phyloP scores from a whole-genome alignment of 23 red algal genomes.

The Chondrus crispus region DNA sequence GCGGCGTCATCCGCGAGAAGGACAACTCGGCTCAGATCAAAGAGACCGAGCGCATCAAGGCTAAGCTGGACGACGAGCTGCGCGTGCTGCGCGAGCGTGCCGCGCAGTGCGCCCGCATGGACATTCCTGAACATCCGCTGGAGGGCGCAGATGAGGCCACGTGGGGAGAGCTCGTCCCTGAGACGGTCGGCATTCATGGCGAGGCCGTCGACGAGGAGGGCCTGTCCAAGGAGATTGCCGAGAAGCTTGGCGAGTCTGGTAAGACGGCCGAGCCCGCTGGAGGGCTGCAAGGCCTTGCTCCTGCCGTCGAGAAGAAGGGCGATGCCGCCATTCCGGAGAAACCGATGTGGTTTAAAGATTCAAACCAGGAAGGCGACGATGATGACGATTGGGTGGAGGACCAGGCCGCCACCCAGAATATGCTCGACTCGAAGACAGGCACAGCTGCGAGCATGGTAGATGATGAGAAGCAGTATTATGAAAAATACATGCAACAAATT shows the following conservation, averaged over 20 bases:
- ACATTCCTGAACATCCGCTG: slow-evolving; percentile 55
- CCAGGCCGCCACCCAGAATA: not conserved
- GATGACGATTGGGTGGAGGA: slow-evolving; percentile 44
- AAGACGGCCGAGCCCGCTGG: not conserved
- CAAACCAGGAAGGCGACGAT: not conserved
- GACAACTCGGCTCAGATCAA: slow-evolving; percentile 36
- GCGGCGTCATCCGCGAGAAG: slow-evolving; percentile 29
- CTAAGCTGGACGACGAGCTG: slow-evolving; percentile 41
- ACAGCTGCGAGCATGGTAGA: slow-evolving; percentile 39
- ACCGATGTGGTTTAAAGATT: slow-evolving; percentile 61
- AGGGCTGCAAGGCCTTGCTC: not conserved
- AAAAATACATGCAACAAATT: slow-evolving; percentile 23
- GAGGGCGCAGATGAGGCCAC: slow-evolving; percentile 57
- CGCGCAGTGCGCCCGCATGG: slow-evolving; percentile 7
- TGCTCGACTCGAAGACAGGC: slow-evolving; percentile 30
- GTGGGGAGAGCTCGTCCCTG: slow-evolving; percentile 49
- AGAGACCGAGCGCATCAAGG: slow-evolving; percentile 36
- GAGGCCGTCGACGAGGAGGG: slow-evolving; percentile 50
- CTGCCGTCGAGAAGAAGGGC: not conserved
- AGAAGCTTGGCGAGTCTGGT: not conserved
- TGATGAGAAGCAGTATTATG: slow-evolving; percentile 45
- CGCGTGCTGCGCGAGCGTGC: slow-evolving; percentile 24
- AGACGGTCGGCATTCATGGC: slow-evolving; percentile 51
- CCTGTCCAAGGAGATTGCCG: not conserved
- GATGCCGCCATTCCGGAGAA: slow-evolving; percentile 51